Percentiles rank a stretch among this genome's conserved stretches.
phyloP scores from a whole-genome alignment of 2,329 filamentous ascomycete species.

The Tolypocladium amazonense region DNA sequence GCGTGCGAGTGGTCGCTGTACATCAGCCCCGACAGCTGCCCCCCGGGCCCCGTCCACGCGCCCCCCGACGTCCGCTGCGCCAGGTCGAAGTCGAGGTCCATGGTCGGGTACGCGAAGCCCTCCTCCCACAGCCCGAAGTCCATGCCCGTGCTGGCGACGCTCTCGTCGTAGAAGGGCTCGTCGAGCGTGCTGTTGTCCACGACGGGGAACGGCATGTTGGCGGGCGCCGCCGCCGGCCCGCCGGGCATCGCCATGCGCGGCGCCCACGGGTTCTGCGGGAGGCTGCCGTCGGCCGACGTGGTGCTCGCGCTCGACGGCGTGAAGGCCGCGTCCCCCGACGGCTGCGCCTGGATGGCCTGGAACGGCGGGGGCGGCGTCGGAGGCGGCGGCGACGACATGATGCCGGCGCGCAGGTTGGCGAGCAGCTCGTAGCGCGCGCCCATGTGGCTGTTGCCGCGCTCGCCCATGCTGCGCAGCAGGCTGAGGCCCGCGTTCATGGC shows the following conservation, averaged over 20 bases:
- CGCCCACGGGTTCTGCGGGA: background rate
- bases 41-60: background rate
- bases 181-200: slow-evolving; percentile 16
- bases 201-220: slow-evolving; percentile 11
- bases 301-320: background rate
- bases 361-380: background rate
- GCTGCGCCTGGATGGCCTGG: background rate
- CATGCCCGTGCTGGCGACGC: slow-evolving; percentile 9
- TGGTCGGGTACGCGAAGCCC: slow-evolving; percentile 23
- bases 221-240: slow-evolving; percentile 1
- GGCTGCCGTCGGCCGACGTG: no score
- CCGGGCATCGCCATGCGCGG: background rate
- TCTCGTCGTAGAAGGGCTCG: slow-evolving; percentile 18
- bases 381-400: slow-evolving; percentile 7
- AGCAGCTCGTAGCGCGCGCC: slow-evolving; percentile 15
- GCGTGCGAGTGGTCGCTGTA: background rate
- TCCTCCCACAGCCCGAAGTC: slow-evolving; percentile 26
- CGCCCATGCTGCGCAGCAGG: slow-evolving; percentile 38
- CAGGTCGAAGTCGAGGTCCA: slow-evolving; percentile 21
- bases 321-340: background rate
- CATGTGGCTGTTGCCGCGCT: slow-evolving; percentile 40
- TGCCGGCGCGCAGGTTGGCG: slow-evolving; percentile 13
- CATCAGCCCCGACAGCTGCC: slow-evolving; percentile 4
- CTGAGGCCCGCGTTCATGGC: slow-evolving; percentile 35
- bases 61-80: slow-evolving; percentile 11